Percentiles rank a stretch among this genome's conserved stretches.
Evolutionary conservation across 805 yeast genomes (phyloP).

Genomic region (Helenozyma rhizophorensis): DNA sequence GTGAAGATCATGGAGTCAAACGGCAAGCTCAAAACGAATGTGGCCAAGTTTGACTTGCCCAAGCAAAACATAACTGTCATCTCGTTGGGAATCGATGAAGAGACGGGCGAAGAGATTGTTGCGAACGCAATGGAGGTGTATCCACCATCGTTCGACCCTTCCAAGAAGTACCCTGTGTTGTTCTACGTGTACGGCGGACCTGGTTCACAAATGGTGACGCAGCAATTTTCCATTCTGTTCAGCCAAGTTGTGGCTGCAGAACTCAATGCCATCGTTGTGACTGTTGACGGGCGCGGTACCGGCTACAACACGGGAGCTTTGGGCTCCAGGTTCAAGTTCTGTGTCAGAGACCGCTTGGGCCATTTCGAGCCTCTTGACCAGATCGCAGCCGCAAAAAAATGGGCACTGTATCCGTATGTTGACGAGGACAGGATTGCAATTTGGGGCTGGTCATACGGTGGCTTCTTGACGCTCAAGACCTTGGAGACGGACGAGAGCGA

Average conservation of each 20-base stretch:
- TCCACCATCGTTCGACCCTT: slow-evolving; percentile 66
- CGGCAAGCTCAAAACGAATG: slow-evolving; percentile 31
- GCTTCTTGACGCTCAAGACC: slow-evolving; percentile 85
- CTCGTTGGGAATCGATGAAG: slow-evolving; percentile 47
- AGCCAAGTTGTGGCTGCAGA: slow-evolving; percentile 75
- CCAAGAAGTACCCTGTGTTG: slow-evolving; percentile 72
- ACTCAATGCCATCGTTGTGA: slow-evolving; percentile 79
- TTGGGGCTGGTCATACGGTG: slow-evolving; percentile 99
- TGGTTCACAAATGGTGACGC: slow-evolving; percentile 77
- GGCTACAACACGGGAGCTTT: slow-evolving; percentile 66
- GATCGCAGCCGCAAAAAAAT: slow-evolving; percentile 73
- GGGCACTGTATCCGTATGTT: slow-evolving; percentile 61
- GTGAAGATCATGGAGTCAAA: slow-evolving; percentile 47
- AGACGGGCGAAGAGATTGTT: slow-evolving; percentile 38
- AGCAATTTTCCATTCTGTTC: slow-evolving; percentile 56
- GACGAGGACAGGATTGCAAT: slow-evolving; percentile 68
- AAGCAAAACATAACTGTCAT: slow-evolving; percentile 47
- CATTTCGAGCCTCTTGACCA: slow-evolving; percentile 82
- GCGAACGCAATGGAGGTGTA: slow-evolving; percentile 72
- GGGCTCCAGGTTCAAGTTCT: slow-evolving; percentile 55
- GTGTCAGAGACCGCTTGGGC: slow-evolving; percentile 81
- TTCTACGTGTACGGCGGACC: slow-evolving; percentile 96
- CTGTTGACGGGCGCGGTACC: slow-evolving; percentile 97
- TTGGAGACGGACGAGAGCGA: slow-evolving; percentile 66
- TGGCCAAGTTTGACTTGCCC: slow-evolving; percentile 55